phyloP scores from a whole-genome alignment of 192 early-diverging fungal species.

The Haplosporangium gracile region DNA sequence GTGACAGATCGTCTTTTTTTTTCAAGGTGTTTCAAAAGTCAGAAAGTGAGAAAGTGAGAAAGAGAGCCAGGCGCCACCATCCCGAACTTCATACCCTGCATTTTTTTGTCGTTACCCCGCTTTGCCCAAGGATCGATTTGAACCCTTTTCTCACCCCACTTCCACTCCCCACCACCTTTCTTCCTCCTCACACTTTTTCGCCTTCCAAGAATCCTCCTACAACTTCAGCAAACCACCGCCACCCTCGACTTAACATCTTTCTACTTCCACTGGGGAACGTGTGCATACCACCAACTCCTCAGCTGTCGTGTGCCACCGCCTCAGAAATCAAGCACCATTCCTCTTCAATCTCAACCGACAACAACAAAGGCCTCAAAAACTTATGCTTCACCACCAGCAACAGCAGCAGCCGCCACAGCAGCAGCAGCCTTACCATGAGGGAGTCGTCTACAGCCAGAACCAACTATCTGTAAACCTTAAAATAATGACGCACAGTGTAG shows the following conservation, averaged over 20 bases:
- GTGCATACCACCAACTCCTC: background rate
- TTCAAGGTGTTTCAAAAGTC: background rate
- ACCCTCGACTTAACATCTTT: background rate
- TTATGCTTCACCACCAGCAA: constrained; percentile 14
- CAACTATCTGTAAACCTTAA: constrained; percentile 14
- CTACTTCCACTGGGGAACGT: background rate
- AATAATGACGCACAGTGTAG: background rate
- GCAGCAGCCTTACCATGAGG: constrained; percentile 13
- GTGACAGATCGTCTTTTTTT: constrained; percentile 4
- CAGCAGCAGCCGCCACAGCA: constrained; percentile 4
- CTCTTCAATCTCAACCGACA: background rate
- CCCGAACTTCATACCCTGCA: background rate
- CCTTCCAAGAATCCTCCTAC: background rate
- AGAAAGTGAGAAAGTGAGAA: background rate
- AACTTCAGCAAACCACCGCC: background rate
- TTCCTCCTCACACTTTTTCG: background rate
- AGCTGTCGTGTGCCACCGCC: background rate
- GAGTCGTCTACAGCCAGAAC: constrained; percentile 19
- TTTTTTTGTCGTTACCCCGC: constrained; percentile 1
- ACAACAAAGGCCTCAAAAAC: background rate
- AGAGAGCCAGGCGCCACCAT: background rate
- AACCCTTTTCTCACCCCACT: background rate
- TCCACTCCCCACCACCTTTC: background rate
- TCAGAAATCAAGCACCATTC: background rate
- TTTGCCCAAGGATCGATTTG: background rate